A percentile compares a stretch with the other conserved stretches of the same genome.
Evolutionary conservation across 2,329 filamentous ascomycete species (phyloP).

Genomic region (Aspergillus ruber): DNA sequence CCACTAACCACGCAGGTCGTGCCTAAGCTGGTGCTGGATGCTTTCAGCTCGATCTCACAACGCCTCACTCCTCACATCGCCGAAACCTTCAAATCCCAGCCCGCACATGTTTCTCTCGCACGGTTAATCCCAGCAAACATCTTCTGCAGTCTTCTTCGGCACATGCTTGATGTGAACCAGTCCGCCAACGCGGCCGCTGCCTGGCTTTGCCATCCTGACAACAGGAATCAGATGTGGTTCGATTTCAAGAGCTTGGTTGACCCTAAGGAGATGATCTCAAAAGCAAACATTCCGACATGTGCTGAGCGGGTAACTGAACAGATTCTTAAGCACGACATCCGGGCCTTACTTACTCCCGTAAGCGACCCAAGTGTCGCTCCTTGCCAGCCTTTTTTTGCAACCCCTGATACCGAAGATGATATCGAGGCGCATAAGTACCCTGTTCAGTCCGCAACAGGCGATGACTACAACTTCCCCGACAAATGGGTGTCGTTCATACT

Average conservation of each 20-base stretch:
- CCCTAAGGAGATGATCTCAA: conserved; percentile 35
- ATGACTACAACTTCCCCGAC: conserved; percentile 44
- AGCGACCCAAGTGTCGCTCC: conserved; percentile 23
- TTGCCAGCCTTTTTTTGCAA: conserved; percentile 28
- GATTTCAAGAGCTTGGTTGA: conserved; percentile 57
- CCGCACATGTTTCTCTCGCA: conserved; percentile 75
- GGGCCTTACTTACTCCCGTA: conserved; percentile 37
- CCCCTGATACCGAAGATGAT: conserved; percentile 27
- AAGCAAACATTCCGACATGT: conserved; percentile 35
- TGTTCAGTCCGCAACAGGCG: conserved; percentile 29
- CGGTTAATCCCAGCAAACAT: conserved; percentile 83
- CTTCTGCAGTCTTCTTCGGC: conserved; percentile 78
- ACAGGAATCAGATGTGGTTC: conserved; percentile 89
- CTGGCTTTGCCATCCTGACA: conserved; percentile 80
- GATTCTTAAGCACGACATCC: conserved; percentile 40
- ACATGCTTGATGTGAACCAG: conserved; percentile 83
- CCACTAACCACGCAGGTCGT: conserved; percentile 87
- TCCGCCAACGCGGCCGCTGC: conserved; percentile 91
- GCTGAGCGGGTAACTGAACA: conserved; percentile 29
- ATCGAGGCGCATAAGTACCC: conserved; percentile 27
- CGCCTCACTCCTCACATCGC: conserved; percentile 74
- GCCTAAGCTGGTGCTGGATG: conserved; percentile 78
- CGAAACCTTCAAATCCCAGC: conserved; percentile 77
- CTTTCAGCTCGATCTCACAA: conserved; percentile 79
- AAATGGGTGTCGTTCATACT: conserved; percentile 43